Evolutionary conservation across 768 basidiomycete genomes (phyloP).

Genomic region (Boletus huronensis): DNA sequence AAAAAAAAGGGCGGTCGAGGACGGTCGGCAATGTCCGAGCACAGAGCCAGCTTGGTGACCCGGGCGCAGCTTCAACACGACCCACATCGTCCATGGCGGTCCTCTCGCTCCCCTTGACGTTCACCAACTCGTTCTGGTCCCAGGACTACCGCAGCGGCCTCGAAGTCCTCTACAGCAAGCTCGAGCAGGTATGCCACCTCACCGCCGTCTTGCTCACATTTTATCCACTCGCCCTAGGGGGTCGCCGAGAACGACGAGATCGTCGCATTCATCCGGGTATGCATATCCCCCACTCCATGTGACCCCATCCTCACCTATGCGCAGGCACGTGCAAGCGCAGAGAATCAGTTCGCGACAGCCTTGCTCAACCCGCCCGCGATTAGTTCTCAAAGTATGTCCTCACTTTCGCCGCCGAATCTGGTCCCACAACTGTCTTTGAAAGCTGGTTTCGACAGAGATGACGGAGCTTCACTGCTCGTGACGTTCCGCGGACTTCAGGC

Average conservation of each 20-base stretch:
- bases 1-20: slow-evolving; percentile 32
- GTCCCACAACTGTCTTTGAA: slow-evolving; percentile 33
- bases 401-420: not conserved
- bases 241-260: slow-evolving; percentile 81
- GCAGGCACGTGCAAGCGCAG: slow-evolving; percentile 71
- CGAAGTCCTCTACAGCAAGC: slow-evolving; percentile 69
- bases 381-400: slow-evolving; percentile 45
- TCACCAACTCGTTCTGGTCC: slow-evolving; percentile 93
- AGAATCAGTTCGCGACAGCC: slow-evolving; percentile 58
- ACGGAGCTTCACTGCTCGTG: slow-evolving; percentile 78
- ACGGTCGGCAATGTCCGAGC: slow-evolving; percentile 30
- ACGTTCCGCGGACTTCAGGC: slow-evolving; percentile 77
- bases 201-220: not conserved
- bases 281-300: slow-evolving; percentile 20
- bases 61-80: slow-evolving; percentile 7
- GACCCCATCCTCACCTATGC: slow-evolving; percentile 9
- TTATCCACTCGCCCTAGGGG: slow-evolving; percentile 48
- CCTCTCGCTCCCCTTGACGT: slow-evolving; percentile 82
- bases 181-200: slow-evolving; percentile 61
- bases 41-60: not conserved
- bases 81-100: slow-evolving; percentile 61
- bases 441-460: slow-evolving; percentile 72
- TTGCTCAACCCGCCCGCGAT: slow-evolving; percentile 51
- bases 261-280: slow-evolving; percentile 75
- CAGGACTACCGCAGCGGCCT: slow-evolving; percentile 85